A percentile compares a stretch with the other conserved stretches of the same genome.
Conservation (phyloP, 75 land plant species). For the Picea sitchensis region DNA sequence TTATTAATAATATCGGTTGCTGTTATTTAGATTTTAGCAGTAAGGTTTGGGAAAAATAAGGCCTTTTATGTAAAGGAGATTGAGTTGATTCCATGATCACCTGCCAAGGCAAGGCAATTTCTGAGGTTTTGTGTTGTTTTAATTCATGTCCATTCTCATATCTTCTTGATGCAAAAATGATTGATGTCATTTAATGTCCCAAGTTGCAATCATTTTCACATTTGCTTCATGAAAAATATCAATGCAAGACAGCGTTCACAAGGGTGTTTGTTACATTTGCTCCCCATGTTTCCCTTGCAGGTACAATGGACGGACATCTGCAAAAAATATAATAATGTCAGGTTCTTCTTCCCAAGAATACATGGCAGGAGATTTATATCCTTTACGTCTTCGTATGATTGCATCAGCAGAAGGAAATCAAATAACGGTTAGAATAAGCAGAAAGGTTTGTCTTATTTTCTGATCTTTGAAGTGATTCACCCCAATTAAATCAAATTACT, state of each 20-base stretch:
- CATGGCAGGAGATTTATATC: slow-evolving; percentile 15
- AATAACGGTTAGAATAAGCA: slow-evolving; percentile 17
- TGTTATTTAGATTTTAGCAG: no score
- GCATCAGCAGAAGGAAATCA: slow-evolving; percentile 3
- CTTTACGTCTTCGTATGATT: slow-evolving; percentile 11
- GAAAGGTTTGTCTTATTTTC: slow-evolving; percentile 12
- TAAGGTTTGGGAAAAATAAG: no score
- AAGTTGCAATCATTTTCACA: neutral
- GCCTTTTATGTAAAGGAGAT: no score
- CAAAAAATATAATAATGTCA: slow-evolving; percentile 1
- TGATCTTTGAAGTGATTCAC: neutral
- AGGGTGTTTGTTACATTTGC: neutral
- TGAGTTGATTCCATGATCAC: no score
- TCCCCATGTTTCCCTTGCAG: neutral
- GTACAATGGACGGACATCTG: neutral
- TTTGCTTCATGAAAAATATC: neutral
- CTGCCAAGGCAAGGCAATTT: no score
- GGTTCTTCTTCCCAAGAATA: neutral
- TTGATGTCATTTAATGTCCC: neutral
- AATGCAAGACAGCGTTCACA: neutral
- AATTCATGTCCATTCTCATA: neutral
- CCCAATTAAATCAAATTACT: neutral
- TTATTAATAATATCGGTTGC: no score
- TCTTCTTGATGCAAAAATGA: neutral
- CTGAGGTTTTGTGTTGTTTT: neutral